These are phyloP conservation scores for Penicillium paradoxum DNA, from an alignment of 495 filamentous ascomycete genomes.

Conservation along the genomic window DNA sequence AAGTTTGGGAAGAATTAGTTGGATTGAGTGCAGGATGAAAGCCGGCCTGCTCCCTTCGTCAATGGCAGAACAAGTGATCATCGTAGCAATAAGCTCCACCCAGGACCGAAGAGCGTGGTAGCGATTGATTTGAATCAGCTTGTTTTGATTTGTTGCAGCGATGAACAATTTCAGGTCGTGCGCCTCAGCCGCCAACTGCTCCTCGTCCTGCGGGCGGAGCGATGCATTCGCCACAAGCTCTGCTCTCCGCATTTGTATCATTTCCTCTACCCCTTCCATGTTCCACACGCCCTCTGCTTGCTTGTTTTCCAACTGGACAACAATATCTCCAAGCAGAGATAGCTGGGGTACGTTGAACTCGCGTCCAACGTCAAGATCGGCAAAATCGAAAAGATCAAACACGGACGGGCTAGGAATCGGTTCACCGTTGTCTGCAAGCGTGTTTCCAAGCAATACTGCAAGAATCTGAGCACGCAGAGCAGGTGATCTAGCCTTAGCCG, in stretches of 20 bases:
- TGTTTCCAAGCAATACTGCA: conserved; percentile 71
- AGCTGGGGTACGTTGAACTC: conserved; percentile 44
- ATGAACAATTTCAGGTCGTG: conserved; percentile 50
- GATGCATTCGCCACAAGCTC: conserved; percentile 49
- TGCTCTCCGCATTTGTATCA: conserved; percentile 48
- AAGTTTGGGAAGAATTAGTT: conserved; percentile 79
- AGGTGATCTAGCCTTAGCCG: conserved; percentile 62
- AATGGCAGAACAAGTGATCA: conserved; percentile 71
- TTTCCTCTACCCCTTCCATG: conserved; percentile 54
- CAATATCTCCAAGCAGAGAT: conserved; percentile 54
- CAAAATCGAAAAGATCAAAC: conserved; percentile 92
- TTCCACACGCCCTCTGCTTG: conserved; percentile 54
- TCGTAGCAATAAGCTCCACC: conserved; percentile 73
- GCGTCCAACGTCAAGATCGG: conserved; percentile 60
- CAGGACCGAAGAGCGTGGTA: conserved; percentile 68
- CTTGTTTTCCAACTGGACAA: conserved; percentile 55
- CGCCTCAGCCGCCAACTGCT: conserved; percentile 54
- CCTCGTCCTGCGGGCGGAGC: conserved; percentile 53
- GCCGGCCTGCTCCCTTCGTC: conserved; percentile 59
- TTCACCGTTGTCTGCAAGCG: conserved; percentile 56
- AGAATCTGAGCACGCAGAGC: conserved; percentile 74
- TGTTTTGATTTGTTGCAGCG: conserved; percentile 65
- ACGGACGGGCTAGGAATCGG: conserved; percentile 63
- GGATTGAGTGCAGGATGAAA: conserved; percentile 78
- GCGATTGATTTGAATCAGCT: conserved; percentile 52